Evolutionary conservation across 768 basidiomycete species (phyloP).

Genomic region (Paxillus involutus): DNA sequence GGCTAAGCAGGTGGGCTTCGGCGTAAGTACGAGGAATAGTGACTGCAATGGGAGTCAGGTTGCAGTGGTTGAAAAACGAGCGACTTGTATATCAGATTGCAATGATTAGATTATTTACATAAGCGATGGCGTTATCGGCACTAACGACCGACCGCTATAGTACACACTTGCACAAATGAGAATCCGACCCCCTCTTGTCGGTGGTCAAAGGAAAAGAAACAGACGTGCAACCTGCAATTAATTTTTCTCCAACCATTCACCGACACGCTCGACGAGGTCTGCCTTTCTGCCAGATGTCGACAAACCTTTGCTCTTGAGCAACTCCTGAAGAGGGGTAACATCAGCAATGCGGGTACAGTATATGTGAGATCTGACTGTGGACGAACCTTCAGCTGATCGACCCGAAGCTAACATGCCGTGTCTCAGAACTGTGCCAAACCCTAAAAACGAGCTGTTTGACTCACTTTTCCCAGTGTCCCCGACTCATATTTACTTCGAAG

Average conservation of each 20-base stretch:
- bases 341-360: not conserved
- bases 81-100: not conserved
- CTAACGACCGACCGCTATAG: not conserved
- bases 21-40: not conserved
- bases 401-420: slow-evolving; percentile 54
- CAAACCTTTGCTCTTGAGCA: slow-evolving; percentile 65
- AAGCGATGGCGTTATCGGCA: not conserved
- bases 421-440: slow-evolving; percentile 4
- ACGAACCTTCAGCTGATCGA: slow-evolving; percentile 76
- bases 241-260: slow-evolving; percentile 55
- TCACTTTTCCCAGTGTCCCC: slow-evolving; percentile 67
- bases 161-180: not conserved
- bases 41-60: not conserved
- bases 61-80: not conserved
- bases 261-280: slow-evolving; percentile 66
- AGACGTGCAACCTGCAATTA: slow-evolving; percentile 4
- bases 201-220: not conserved
- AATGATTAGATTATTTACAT: not conserved
- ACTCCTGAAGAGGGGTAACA: slow-evolving; percentile 48
- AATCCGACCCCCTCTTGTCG: not conserved
- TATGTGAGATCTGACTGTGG: not conserved
- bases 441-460: slow-evolving; percentile 8
- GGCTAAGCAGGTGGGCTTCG: not conserved
- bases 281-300: slow-evolving; percentile 68
- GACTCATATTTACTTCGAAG: slow-evolving; percentile 63